A percentile compares a stretch with the other conserved stretches of the same genome.
phyloP scores from a whole-genome alignment of 2,329 filamentous ascomycete genomes.

The Aureobasidium namibiae region DNA sequence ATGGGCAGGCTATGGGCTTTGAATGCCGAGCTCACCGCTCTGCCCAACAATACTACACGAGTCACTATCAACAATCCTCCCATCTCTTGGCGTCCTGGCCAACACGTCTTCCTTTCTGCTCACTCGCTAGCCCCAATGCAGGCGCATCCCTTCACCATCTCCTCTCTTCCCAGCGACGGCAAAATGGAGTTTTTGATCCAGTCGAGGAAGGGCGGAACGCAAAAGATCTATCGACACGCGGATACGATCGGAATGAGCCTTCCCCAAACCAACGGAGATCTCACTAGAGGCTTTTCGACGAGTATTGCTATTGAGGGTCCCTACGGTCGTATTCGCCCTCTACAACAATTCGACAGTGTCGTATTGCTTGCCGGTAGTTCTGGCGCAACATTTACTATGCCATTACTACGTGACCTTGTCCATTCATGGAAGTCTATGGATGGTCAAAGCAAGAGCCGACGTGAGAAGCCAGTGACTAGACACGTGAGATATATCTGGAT shows the following conservation, averaged over 20 bases:
- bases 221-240: conserved; percentile 43
- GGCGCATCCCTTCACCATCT: conserved; percentile 57
- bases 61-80: conserved; percentile 49
- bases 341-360: conserved; percentile 54
- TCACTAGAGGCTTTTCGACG: neutral
- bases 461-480: conserved; percentile 32
- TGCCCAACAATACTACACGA: conserved; percentile 48
- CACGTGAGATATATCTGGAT: conserved; percentile 51
- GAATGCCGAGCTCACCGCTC: conserved; percentile 23
- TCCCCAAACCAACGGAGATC: conserved; percentile 5
- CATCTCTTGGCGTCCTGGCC: conserved; percentile 52
- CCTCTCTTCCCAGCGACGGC: conserved; percentile 47
- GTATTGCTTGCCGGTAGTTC: conserved; percentile 53
- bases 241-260: conserved; percentile 36
- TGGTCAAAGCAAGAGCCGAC: conserved; percentile 18
- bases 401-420: conserved; percentile 49
- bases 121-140: conserved; percentile 50
- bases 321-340: conserved; percentile 22
- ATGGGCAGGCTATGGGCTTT: conserved; percentile 14
- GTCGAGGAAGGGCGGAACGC: conserved; percentile 46
- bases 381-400: conserved; percentile 51
- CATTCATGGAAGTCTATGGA: conserved; percentile 27
- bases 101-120: conserved; percentile 55
- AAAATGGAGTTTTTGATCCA: conserved; percentile 51
- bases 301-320: conserved; percentile 21